A percentile compares a stretch with the other conserved stretches of the same genome.
Conservation (phyloP, 306 rosid species). For the Benincasa hispida region DNA sequence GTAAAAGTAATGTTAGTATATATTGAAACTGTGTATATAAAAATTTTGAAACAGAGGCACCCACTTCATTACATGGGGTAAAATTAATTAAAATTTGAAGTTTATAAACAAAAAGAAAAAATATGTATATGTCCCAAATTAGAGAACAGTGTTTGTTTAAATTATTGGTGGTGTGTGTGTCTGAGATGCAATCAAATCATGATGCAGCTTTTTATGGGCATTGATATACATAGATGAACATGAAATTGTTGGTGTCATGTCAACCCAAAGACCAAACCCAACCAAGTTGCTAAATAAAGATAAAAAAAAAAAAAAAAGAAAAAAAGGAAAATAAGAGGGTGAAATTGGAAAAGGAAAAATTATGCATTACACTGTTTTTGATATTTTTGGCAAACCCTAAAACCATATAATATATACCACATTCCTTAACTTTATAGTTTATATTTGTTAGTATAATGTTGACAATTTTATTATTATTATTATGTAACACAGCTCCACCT, state of each 20-base stretch:
- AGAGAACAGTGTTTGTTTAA: neutral
- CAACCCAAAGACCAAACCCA: neutral
- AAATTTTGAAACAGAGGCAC: no score
- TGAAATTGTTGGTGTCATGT: constrained; percentile 1
- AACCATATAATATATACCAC: no score
- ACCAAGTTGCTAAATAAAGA: constrained; percentile 7
- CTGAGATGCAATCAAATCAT: neutral
- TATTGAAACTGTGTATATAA: no score
- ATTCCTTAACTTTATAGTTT: neutral
- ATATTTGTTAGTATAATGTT: neutral
- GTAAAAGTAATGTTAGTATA: no score
- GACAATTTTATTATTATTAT: neutral
- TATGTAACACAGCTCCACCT: neutral
- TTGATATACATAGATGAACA: neutral
- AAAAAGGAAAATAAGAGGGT: neutral
- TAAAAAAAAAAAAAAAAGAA: no score
- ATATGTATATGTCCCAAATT: neutral
- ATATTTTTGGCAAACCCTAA: constrained; percentile 2
- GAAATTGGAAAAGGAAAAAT: neutral
- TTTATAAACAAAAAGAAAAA: no score
- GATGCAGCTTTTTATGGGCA: constrained; percentile 5
- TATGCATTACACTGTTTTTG: neutral
- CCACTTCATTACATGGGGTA: no score
- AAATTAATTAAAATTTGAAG: no score
- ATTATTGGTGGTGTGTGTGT: constrained; percentile 1